Percentiles rank a stretch among this genome's conserved stretches.
These are phyloP conservation scores for Taiwanofungus camphoratus DNA, from an alignment of 1,284 basidiomycete genomes.

Conservation along the genomic window DNA sequence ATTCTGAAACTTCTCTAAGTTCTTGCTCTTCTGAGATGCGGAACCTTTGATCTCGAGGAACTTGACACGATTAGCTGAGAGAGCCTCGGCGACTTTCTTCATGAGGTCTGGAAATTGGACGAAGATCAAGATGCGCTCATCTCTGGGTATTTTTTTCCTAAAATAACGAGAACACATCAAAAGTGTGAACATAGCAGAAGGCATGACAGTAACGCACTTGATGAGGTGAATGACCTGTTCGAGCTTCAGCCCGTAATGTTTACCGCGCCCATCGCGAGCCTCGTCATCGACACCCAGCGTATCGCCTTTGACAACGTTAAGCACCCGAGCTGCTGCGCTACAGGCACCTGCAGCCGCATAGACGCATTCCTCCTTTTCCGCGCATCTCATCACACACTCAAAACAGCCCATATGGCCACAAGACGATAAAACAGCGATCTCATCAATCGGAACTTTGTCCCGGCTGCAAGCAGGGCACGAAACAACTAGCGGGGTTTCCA, in stretches of 20 bases:
- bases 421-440: constrained; percentile 82
- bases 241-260: constrained; percentile 85
- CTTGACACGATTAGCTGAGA: constrained; percentile 64
- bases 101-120: constrained; percentile 93
- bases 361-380: constrained; percentile 78
- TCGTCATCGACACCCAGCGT: constrained; percentile 82
- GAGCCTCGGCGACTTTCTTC: constrained; percentile 83
- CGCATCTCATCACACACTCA: constrained; percentile 65
- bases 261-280: constrained; percentile 63
- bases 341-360: constrained; percentile 64
- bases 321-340: constrained; percentile 63
- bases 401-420: constrained; percentile 86
- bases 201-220: constrained; percentile 43
- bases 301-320: constrained; percentile 80
- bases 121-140: constrained; percentile 86
- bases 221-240: constrained; percentile 82
- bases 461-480: constrained; percentile 58
- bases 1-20: constrained; percentile 80
- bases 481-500: constrained; percentile 48
- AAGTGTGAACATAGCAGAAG: not conserved
- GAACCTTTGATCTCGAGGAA: constrained; percentile 82
- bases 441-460: constrained; percentile 52
- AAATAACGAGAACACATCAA: constrained; percentile 4
- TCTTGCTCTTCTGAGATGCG: constrained; percentile 73
- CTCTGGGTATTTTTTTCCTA: constrained; percentile 63